Base-by-base conservation (phyloP, 345 rosid species). In the Corchorus olitorius region DNA sequence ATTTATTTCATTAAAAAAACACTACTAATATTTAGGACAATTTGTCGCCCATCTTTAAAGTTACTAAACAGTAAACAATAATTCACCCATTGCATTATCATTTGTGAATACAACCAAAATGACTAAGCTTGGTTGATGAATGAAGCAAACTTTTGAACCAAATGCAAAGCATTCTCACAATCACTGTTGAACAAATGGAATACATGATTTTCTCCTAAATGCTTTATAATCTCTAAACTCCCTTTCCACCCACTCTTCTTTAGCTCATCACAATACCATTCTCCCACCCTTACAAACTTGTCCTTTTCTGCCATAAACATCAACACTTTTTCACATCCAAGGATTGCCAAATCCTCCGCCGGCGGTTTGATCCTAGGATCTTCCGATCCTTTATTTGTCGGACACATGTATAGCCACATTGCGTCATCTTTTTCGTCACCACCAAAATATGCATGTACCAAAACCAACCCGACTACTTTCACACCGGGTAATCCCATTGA, bases 371-470 rank as follows among this genome's bases (percentile, higher is more conserved):
- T 46, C 81, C 82, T 76, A 0, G 81, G 87, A 76, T 88, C 88
- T 62, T 80, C 45, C 78, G 81, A 27, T 35, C 91, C 83, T 3
- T 55, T 48, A 34, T 86, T 76, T 6, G 22, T 52, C 14, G 81
- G 82, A 53, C 83, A 81, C 89, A 88, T 81, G 41, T 71, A 83
- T 73, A 84, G 15, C 91, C 87, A 86, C 82, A 81, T 83, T 0
- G 48, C 61, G 17, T 88, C 87, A 50, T 80, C 87, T n/a, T 80
- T 79, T 1, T 81, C 73, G 2, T 6, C 43, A 39, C 89, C 88
- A 1, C 87, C 87, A 50, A 88, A 88, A 67, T 60, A 88, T 0
- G 88, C 89, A 65, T 86, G 92, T 66, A 86, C 80, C 81, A 88
- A 16, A 1, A 78, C 79, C 77, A 76, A n/a, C 35, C 92, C 92